Percentiles rank a stretch among this genome's conserved stretches.
Evolutionary conservation across 169 alveolate genomes (phyloP).

Genomic region (Plasmodium fragile): DNA sequence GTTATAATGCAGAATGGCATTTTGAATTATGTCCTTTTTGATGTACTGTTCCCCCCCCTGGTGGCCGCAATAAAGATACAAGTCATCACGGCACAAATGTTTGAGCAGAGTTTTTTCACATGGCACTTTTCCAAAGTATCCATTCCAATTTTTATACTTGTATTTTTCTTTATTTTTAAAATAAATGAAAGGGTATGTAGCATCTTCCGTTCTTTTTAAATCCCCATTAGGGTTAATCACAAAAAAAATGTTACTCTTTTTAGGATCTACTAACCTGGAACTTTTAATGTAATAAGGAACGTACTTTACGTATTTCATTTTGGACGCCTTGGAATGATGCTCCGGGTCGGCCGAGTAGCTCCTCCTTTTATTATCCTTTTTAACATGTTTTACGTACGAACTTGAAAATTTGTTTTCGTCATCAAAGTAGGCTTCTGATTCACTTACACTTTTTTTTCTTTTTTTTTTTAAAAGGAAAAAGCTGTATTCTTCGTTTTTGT

Average conservation of each 20-base stretch:
- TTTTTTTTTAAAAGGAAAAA: background rate
- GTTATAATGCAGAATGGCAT: conserved; percentile 27
- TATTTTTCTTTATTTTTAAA: conserved; percentile 63
- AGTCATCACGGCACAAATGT: conserved; percentile 77
- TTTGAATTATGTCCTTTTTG: conserved; percentile 75
- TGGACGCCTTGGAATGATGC: conserved; percentile 13
- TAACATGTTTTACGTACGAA: background rate
- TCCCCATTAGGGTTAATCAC: conserved; percentile 76
- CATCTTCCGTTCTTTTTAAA: conserved; percentile 73
- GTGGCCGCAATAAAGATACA: conserved; percentile 83
- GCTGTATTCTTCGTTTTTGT: conserved; percentile 6
- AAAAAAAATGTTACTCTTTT: conserved; percentile 70
- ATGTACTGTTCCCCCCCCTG: conserved; percentile 85
- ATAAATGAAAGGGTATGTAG: conserved; percentile 73
- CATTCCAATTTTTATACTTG: conserved; percentile 76
- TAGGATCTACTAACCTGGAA: conserved; percentile 51
- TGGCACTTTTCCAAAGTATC: conserved; percentile 69
- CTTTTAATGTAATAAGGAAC: conserved; percentile 69
- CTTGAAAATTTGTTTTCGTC: conserved; percentile 23
- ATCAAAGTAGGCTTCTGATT: conserved; percentile 53
- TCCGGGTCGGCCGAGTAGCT: conserved; percentile 62
- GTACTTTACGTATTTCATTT: conserved; percentile 42
- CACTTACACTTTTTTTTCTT: conserved; percentile 68
- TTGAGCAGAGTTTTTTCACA: conserved; percentile 45
- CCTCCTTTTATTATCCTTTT: conserved; percentile 60